Percentiles rank a stretch among this genome's conserved stretches.
Evolutionary conservation across 768 basidiomycete species (phyloP).

Genomic region (Podaxis sp.): DNA sequence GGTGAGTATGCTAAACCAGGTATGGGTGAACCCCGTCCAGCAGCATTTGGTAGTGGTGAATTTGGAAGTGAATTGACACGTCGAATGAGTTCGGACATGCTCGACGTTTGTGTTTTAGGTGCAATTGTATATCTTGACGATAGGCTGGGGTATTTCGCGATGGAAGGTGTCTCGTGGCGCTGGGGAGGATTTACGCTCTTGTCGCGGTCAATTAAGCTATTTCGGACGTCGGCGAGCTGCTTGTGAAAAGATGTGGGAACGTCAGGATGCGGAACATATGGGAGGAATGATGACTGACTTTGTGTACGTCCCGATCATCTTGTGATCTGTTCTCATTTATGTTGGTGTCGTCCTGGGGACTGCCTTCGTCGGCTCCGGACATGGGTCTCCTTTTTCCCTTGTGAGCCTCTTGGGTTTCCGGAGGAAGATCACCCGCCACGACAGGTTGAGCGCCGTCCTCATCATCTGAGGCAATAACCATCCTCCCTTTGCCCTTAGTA

Average conservation of each 20-base stretch:
- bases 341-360: conserved; percentile 11
- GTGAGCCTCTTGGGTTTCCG: background rate
- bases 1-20: conserved; percentile 52
- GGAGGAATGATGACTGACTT: background rate
- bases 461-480: conserved; percentile 29
- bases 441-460: conserved; percentile 24
- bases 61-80: conserved; percentile 66
- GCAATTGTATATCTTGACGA: conserved; percentile 42
- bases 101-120: conserved; percentile 48
- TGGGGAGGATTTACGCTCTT: conserved; percentile 12
- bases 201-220: background rate
- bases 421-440: background rate
- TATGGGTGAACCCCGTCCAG: conserved; percentile 7
- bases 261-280: background rate
- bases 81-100: conserved; percentile 76
- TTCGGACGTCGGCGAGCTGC: background rate
- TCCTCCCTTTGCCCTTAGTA: conserved; percentile 24
- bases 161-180: conserved; percentile 9
- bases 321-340: conserved; percentile 16
- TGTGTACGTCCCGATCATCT: conserved; percentile 1
- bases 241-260: background rate
- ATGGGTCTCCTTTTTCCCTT: background rate
- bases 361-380: conserved; percentile 16
- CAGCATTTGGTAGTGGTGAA: conserved; percentile 47
- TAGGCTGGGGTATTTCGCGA: conserved; percentile 17